Evolutionary conservation across 495 filamentous ascomycete species (phyloP).

Genomic region (Hyaloscypha finlandica): DNA sequence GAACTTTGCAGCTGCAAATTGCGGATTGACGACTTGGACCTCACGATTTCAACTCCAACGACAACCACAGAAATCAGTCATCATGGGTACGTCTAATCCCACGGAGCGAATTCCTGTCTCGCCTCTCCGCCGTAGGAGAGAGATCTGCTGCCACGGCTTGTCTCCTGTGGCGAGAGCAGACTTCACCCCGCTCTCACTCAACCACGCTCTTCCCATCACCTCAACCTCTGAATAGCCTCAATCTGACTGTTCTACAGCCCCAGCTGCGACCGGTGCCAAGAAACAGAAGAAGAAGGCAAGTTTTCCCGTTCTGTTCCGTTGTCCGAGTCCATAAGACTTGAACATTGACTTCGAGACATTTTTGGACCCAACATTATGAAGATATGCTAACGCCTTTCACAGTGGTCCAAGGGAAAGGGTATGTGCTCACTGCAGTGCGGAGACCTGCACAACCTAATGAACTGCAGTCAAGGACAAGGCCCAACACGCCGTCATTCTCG

Average conservation of each 20-base stretch:
- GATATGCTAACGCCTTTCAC: conserved; percentile 36
- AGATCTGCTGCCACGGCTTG: not conserved
- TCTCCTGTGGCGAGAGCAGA: not conserved
- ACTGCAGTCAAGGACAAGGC: conserved; percentile 99
- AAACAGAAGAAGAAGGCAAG: conserved; percentile 85
- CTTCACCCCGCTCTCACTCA: not conserved
- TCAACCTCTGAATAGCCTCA: not conserved
- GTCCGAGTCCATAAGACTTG: not conserved
- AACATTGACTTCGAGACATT: not conserved
- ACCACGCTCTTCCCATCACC: not conserved
- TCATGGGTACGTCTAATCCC: conserved; percentile 43
- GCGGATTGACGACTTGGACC: not conserved
- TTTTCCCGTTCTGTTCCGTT: not conserved
- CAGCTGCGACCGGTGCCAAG: conserved; percentile 85
- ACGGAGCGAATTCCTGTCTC: not conserved
- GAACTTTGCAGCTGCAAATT: not conserved
- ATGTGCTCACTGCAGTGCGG: conserved; percentile 39
- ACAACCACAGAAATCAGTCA: conserved; percentile 42
- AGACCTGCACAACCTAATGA: conserved; percentile 27
- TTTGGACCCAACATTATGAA: not conserved
- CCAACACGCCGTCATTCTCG: conserved; percentile 87
- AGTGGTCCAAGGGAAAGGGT: conserved; percentile 99
- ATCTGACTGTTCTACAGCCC: conserved; percentile 50
- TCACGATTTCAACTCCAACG: conserved; percentile 36
- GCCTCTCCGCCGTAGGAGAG: not conserved